Evolutionary conservation across 2,329 filamentous ascomycete genomes (phyloP).

Genomic region (Fusarium sp.): DNA sequence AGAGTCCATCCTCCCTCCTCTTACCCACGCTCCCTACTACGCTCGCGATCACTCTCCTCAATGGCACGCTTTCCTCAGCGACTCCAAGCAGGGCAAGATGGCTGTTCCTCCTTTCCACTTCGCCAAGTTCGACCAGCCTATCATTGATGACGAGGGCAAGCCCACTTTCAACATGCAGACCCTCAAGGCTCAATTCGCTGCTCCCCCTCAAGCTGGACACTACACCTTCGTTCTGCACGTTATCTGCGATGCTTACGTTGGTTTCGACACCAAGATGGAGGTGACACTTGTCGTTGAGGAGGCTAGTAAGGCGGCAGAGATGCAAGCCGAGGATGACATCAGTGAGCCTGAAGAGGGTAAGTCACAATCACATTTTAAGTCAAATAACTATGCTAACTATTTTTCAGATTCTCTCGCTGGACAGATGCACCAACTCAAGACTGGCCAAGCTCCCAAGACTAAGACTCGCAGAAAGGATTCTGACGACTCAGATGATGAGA

Average conservation of each 20-base stretch:
- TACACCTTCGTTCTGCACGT: constrained; percentile 97
- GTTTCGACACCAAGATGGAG: constrained; percentile 92
- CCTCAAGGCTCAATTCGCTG: constrained; percentile 95
- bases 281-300: constrained; percentile 92
- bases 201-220: constrained; percentile 89
- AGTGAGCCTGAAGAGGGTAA: constrained; percentile 97
- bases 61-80: constrained; percentile 95
- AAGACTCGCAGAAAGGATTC: constrained; percentile 68
- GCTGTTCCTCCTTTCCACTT: constrained; percentile 98
- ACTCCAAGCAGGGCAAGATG: constrained; percentile 94
- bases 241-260: constrained; percentile 93
- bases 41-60: constrained; percentile 88
- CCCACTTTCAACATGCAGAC: constrained; percentile 97
- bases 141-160: constrained; percentile 82
- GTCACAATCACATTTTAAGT: constrained; percentile 44
- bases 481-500: constrained; percentile 81
- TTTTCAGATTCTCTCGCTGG: constrained; percentile 84
- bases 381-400: constrained; percentile 39
- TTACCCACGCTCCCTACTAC: constrained; percentile 92
- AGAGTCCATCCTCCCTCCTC: constrained; percentile 78
- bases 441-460: constrained; percentile 70
- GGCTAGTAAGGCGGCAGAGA: constrained; percentile 82
- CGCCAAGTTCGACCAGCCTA: constrained; percentile 87
- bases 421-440: constrained; percentile 89
- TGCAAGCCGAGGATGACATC: constrained; percentile 91